Evolutionary conservation across 768 basidiomycete species (phyloP), one percentile per base, ranked within the genome.

Genomic region (Pulveroboletus sp.): DNA sequence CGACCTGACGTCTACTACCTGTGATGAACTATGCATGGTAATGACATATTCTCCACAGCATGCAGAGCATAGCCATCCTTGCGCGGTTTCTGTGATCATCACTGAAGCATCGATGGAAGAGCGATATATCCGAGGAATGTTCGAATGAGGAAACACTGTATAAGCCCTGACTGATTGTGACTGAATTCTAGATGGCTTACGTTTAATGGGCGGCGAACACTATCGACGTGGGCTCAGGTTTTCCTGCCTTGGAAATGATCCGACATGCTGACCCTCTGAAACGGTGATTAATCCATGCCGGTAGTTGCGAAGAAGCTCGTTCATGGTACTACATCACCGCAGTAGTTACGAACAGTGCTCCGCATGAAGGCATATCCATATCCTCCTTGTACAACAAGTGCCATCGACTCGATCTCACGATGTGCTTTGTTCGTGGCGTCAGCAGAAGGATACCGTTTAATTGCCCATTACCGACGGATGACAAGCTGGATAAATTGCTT

Each of bases 171-270:
- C 14, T 8, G 37, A 40, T 32, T 18, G 28, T 39, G 32, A 35
- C 40, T 26, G 21, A 15, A 36, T 51, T 39, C 26, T 48, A 39
- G 50, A 44, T 41, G 40, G 21, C 30, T 26, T 21, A n/a, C 17
- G 43, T 47, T 36, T 47, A 27, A 30, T 59, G 60, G 48, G 47
- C 57, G 48, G 48, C 46, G 41, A 33, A 18, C 51, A 17, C 37
- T 42, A 50, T 52, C 43, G 42, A 30, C n/a, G 9, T 51, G 52
- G 14, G 43, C 39, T 33, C 31, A 30, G 24, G 30, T 31, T 42
- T 39, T 36, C 42, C 15, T 12, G 18, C 32, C 36, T 26, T 38
- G 35, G 30, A 39, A 44, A 17, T 31, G 46, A 44, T 41, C 33
- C 24, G 39, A 62, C n/a, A 41, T 26, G 17, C 43, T 32, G 28